Percentiles rank a stretch among this genome's conserved stretches.
Conservation (phyloP, 2,329 filamentous ascomycete genomes). For the Fusarium dimerum region DNA sequence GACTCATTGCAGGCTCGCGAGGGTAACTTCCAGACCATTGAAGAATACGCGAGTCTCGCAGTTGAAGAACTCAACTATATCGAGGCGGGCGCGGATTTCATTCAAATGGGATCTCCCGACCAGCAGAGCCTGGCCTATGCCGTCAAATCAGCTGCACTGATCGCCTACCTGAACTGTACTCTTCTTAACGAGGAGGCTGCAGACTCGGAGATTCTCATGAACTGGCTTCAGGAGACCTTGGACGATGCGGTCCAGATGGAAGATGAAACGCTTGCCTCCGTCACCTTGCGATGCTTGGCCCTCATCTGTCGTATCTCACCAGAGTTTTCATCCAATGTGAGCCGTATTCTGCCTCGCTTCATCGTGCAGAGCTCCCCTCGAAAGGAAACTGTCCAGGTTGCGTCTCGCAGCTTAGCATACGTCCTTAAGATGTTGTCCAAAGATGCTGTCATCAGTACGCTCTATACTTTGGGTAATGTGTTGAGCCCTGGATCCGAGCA, state of each 20-base stretch:
- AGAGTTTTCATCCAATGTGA: constrained; percentile 71
- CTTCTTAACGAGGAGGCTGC: constrained; percentile 79
- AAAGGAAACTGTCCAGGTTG: constrained; percentile 69
- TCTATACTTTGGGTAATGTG: constrained; percentile 96
- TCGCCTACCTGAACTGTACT: constrained; percentile 83
- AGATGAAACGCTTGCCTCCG: constrained; percentile 73
- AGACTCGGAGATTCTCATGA: constrained; percentile 75
- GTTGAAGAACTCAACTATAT: constrained; percentile 82
- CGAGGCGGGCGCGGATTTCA: constrained; percentile 87
- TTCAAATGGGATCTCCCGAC: constrained; percentile 75
- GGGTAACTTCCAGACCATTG: constrained; percentile 57
- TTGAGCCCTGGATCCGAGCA: constrained; percentile 71
- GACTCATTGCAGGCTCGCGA: constrained; percentile 42
- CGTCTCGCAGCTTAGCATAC: constrained; percentile 81
- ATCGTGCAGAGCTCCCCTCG: constrained; percentile 81
- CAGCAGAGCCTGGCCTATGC: constrained; percentile 86
- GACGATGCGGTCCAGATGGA: constrained; percentile 80
- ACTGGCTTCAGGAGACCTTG: constrained; percentile 83
- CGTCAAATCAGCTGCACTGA: constrained; percentile 79
- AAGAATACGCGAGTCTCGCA: constrained; percentile 70
- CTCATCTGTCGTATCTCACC: constrained; percentile 76
- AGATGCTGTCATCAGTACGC: constrained; percentile 89
- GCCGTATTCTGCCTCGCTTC: constrained; percentile 78
- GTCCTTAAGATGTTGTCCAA: constrained; percentile 82
- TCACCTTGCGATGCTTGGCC: constrained; percentile 79